Base-by-base conservation (phyloP, 495 filamentous ascomycete species). In the Glarea lozoyensis region DNA sequence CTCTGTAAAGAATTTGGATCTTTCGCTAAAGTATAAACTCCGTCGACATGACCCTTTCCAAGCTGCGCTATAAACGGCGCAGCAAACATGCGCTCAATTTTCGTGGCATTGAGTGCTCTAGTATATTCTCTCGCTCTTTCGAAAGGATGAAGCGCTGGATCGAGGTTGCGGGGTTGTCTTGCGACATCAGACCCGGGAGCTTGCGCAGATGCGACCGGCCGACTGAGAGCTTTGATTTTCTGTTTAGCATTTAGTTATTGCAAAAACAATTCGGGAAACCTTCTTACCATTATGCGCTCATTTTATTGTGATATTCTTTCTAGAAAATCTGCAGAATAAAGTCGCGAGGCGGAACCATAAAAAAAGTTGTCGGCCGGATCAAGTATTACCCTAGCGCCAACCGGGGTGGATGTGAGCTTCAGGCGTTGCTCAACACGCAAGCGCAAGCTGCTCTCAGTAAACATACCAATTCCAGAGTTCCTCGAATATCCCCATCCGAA, bases 41-140 rank as follows among this genome's bases (percentile, higher is more conserved):
- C 92, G 60, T 98, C 92, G 11, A 97, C 84, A 65, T 98, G 92
- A 21, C 92, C 92, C 37, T 76, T 75, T 21, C 88, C 90, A 39
- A 98, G 75, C 53, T 94, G 84, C 0, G 69, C 82, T 31, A 98
- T 64, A 59, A 98, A 98, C 3, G 92, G 92, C 40, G 86, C 79
- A 16, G 92, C 90, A 57, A 97, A 96, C 78, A 98, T 88, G 49
- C 92, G 82, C 62, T 96, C 86, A 40, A 98, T 61, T 54, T 98
- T 98, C 37, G 85, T 84, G 6, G 89, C 88, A 77, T 89, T 96
- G 53, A 88, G 73, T 20, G 86, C 84, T 39, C 85, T 71, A 6
- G 82, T 86, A 58, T 97, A 97, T 66, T 98, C 92, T 59, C 93
- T 72, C 36, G 88, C 92, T 52, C 87, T 72, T 61, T 93, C 89